Percentiles rank a stretch among this genome's conserved stretches.
These are phyloP conservation scores for Acephala macrosclerotiorum DNA, from an alignment of 2,329 filamentous ascomycete genomes.

Conservation along the genomic window DNA sequence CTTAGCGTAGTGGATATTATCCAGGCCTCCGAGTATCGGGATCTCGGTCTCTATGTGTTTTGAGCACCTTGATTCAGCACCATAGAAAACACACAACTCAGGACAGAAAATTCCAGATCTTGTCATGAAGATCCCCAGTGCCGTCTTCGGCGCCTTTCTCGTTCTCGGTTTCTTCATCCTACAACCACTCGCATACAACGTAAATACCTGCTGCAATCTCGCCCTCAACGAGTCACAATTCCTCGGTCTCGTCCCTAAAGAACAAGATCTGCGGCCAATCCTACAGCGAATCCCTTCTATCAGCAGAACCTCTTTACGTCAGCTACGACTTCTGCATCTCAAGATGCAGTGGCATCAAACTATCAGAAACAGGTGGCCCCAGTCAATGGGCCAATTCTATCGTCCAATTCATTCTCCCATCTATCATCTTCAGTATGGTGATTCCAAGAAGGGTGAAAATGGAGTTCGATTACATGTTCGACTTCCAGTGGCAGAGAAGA, in stretches of 20 bases:
- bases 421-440: conserved; percentile 47
- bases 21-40: too few relatives aligned
- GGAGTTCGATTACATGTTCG: conserved; percentile 42
- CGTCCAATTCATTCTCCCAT: conserved; percentile 47
- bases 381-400: conserved; percentile 46
- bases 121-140: background rate
- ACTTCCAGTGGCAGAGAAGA: conserved; percentile 35
- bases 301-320: conserved; percentile 19
- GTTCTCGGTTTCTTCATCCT: background rate
- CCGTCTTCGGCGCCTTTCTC: background rate
- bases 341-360: conserved; percentile 43
- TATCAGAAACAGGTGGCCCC: conserved; percentile 39
- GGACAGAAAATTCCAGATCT: background rate
- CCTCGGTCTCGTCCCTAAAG: conserved; percentile 10
- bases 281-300: background rate
- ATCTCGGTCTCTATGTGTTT: background rate
- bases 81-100: background rate
- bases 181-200: conserved; percentile 3
- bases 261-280: conserved; percentile 25
- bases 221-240: conserved; percentile 14
- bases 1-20: too few relatives aligned
- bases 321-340: conserved; percentile 43
- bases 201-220: conserved; percentile 19
- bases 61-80: background rate
- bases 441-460: conserved; percentile 45